Conservation (phyloP, 208 protist species). For the Balamuthia mandrillaris region DNA sequence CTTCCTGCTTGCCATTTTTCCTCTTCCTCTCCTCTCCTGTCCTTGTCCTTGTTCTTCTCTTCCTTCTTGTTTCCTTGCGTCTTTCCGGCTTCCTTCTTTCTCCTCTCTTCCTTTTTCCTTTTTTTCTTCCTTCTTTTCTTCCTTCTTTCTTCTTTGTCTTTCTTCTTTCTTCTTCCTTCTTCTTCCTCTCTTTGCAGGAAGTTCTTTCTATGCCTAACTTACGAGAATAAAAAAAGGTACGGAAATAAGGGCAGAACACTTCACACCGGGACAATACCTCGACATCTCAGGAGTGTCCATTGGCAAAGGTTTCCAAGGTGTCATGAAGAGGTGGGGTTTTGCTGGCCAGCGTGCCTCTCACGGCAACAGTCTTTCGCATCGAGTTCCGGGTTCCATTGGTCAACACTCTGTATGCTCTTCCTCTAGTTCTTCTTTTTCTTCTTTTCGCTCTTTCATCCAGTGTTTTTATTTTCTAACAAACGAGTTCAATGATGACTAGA, state of each 20-base stretch:
- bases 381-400: conserved; percentile 53
- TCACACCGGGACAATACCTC: conserved; percentile 60
- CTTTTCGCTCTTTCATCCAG: too few relatives aligned
- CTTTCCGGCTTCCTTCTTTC: too few relatives aligned
- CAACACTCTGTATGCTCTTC: background rate
- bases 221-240: too few relatives aligned
- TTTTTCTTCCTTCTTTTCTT: too few relatives aligned
- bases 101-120: too few relatives aligned
- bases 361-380: conserved; percentile 59
- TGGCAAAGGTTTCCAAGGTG: conserved; percentile 59
- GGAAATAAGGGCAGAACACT: conserved; percentile 46
- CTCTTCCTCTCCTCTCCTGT: background rate
- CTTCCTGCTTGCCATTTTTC: background rate
- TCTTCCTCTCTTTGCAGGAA: too few relatives aligned
- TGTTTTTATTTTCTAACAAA: background rate
- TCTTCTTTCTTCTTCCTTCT: too few relatives aligned
- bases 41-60: background rate
- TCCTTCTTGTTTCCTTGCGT: too few relatives aligned
- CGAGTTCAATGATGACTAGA: background rate
- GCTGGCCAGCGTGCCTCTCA: conserved; percentile 48
- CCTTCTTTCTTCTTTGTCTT: too few relatives aligned
- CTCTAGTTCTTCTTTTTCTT: background rate
- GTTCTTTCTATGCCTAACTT: too few relatives aligned
- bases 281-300: conserved; percentile 43
- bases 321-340: conserved; percentile 68